phyloP scores from a whole-genome alignment of 345 rosid genomes.

The Salix viminalis region DNA sequence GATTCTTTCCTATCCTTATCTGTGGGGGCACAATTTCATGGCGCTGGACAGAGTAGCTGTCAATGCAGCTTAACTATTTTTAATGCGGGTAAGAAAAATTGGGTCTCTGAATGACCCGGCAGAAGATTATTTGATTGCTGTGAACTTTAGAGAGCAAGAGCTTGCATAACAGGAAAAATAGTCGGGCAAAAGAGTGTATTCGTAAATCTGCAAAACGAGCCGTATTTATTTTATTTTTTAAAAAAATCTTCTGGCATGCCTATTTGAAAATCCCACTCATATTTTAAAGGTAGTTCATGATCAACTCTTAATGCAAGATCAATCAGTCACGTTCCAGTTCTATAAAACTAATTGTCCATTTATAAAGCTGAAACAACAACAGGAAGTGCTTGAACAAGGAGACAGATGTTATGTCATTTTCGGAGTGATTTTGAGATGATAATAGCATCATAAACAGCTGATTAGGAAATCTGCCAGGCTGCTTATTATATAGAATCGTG shows the following conservation, averaged over 20 bases:
- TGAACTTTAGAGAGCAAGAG: neutral
- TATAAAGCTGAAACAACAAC: neutral
- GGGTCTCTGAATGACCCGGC: neutral
- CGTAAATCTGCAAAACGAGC: neutral
- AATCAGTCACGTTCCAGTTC: neutral
- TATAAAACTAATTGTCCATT: neutral
- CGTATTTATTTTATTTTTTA: neutral
- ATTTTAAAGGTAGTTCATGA: neutral
- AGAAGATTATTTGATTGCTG: neutral
- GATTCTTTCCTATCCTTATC: no score
- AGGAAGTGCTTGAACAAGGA: neutral
- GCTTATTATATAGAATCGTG: neutral
- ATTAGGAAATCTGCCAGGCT: neutral
- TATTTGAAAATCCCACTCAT: neutral
- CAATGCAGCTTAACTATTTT: no score
- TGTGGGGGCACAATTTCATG: no score
- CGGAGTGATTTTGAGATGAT: neutral
- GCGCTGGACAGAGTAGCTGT: no score
- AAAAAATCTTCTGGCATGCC: neutral
- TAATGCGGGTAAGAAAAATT: neutral
- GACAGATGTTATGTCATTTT: neutral
- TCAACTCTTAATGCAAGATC: neutral
- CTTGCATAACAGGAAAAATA: neutral
- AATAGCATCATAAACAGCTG: neutral
- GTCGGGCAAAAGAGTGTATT: neutral